Conservation (phyloP, 1,139 yeast genomes). For the Suhomyces wounanorum region DNA sequence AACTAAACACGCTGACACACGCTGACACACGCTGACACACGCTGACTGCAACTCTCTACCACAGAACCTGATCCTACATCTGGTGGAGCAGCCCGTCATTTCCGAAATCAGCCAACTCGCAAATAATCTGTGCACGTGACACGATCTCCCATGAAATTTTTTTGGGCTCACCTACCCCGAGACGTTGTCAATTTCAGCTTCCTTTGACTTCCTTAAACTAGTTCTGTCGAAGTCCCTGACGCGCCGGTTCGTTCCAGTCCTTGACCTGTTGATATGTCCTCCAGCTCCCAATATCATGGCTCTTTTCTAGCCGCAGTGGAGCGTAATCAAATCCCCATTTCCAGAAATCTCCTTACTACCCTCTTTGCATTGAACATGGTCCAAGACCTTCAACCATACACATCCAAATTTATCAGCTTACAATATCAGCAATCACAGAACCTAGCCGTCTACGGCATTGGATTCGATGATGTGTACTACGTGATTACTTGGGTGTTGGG, state of each 20-base stretch:
- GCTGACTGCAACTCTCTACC: background rate
- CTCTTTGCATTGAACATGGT: slow-evolving; percentile 31
- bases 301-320: slow-evolving; percentile 36
- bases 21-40: background rate
- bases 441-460: slow-evolving; percentile 49
- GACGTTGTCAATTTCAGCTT: slow-evolving; percentile 3
- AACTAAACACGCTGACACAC: background rate
- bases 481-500: slow-evolving; percentile 57
- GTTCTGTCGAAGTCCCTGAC: background rate
- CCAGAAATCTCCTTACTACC: slow-evolving; percentile 31
- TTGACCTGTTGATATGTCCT: slow-evolving; percentile 1
- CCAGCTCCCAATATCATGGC: slow-evolving; percentile 9
- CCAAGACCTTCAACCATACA: slow-evolving; percentile 26
- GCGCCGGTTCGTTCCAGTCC: background rate
- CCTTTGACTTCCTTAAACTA: background rate
- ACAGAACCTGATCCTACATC: no score
- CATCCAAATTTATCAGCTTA: slow-evolving; percentile 49
- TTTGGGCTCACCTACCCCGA: slow-evolving; percentile 1
- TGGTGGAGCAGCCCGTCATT: background rate
- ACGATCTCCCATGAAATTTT: slow-evolving; percentile 1
- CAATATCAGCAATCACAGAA: slow-evolving; percentile 37
- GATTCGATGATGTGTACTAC: slow-evolving; percentile 56
- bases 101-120: background rate
- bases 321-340: slow-evolving; percentile 42
- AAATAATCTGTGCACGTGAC: background rate